phyloP scores from a whole-genome alignment of 371 early-diverging fungal genomes.

The Saksenaea vasiformis region DNA sequence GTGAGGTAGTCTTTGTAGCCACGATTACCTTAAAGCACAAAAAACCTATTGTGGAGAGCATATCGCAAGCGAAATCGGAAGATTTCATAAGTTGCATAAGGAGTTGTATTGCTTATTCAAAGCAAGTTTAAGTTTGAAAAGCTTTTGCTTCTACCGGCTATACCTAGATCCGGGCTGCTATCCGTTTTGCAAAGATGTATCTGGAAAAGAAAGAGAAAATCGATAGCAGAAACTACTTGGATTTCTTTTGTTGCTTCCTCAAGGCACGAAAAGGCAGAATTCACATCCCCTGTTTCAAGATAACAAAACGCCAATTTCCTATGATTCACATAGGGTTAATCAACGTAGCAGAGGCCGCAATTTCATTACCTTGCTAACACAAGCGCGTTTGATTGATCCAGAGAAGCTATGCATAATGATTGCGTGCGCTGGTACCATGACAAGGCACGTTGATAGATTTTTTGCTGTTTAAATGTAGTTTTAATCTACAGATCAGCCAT shows the following conservation, averaged over 20 bases:
- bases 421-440: background rate
- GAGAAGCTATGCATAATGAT: background rate
- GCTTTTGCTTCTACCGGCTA: background rate
- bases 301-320: background rate
- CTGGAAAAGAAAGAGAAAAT: background rate
- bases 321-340: background rate
- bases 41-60: background rate
- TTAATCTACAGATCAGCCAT: background rate
- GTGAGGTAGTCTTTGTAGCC: background rate
- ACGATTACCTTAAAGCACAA: background rate
- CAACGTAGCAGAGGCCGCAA: too few species aligned
- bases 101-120: background rate
- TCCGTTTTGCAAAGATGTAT: background rate
- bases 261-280: background rate
- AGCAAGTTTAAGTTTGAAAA: background rate
- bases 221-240: background rate
- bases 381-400: background rate
- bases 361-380: background rate
- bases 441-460: background rate
- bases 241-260: background rate
- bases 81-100: background rate
- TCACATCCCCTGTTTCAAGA: background rate
- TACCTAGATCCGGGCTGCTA: background rate
- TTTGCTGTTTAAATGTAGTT: background rate
- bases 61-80: background rate